Conservation (phyloP, 352 stramenopile species). For the Saprolegnia parasitica region DNA sequence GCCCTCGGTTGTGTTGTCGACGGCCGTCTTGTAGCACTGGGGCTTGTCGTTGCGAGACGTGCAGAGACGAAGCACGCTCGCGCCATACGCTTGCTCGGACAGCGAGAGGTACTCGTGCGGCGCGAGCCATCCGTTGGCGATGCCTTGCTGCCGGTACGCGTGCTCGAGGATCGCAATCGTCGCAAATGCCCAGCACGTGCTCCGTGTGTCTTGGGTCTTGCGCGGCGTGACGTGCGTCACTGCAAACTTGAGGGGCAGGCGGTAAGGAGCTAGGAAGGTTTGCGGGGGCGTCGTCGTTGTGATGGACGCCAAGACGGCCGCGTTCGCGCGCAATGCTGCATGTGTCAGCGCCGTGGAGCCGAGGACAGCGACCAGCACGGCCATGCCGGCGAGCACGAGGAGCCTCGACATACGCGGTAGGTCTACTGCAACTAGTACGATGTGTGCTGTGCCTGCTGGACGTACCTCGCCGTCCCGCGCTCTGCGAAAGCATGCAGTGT, state of each 20-base stretch:
- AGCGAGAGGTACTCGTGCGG: conserved; percentile 50
- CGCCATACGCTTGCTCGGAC: conserved; percentile 56
- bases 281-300: background rate
- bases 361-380: background rate
- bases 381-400: background rate
- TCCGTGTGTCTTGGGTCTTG: conserved; percentile 59
- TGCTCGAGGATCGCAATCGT: conserved; percentile 50
- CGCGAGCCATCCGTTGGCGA: conserved; percentile 44
- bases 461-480: conserved; percentile 6
- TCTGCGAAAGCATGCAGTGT: conserved; percentile 5
- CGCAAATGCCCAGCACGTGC: conserved; percentile 61
- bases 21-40: background rate
- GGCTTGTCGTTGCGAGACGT: conserved; percentile 11
- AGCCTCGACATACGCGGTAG: background rate
- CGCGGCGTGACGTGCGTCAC: conserved; percentile 46
- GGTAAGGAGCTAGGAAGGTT: background rate
- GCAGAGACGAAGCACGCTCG: conserved; percentile 50
- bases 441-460: too few relatives aligned
- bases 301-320: conserved; percentile 35
- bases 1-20: conserved; percentile 54
- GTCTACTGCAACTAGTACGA: background rate
- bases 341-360: background rate
- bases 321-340: conserved; percentile 31
- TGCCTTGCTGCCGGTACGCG: conserved; percentile 52
- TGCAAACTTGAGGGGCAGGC: conserved; percentile 47